Evolutionary conservation across 176 grass and related monocot species (phyloP), one percentile per base, ranked within the genome.

Genomic region (Dendrocalamus sinicus): DNA sequence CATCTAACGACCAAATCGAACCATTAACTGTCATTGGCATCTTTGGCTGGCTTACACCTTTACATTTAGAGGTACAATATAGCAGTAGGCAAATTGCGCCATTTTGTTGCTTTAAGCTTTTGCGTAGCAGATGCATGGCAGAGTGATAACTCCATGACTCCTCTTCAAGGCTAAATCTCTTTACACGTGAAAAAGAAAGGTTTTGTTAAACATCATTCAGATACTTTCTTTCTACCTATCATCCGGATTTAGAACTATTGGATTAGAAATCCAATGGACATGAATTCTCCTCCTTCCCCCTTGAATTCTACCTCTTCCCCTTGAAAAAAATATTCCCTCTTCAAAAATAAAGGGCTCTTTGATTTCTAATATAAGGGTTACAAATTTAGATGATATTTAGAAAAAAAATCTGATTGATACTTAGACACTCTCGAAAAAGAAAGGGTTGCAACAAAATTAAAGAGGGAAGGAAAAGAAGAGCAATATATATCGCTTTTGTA

Each of bases 1-100:
- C 72, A 46, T 72, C 65, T 66, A 72, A 39, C 24, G 53, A 90
- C 73, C 32, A 70, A n/a, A 86, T 86, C 45, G 13, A 76, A 82
- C 35, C 12, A 23, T 37, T 26, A 53, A 35, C n/a, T 64, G 70
- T 12, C 82, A 76, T 75, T 16, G 6, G 17, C 88, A 73, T 90
- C 66, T 72, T 86, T 72, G 9, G 67, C 7, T 61, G 77, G 54
- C 28, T 52, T 70, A 44, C 26, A 22, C 11, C 19, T 53, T 62
- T 77, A 67, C 37, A 44, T 17, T 59, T 77, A 11, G 35, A 23
- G 14, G 79, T 61, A 51, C 64, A 68, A 32, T 32, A 32, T 2
- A 2, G 23, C 35, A 6, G 44, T 43, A 41, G 30, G 16, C 75
- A 32, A 62, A 28, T 51, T 41, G 23, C 51, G 23, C 5, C 46